Percentiles rank a stretch among this genome's conserved stretches.
Conservation (phyloP, 2,329 filamentous ascomycete species). For the Penicillium sp. region DNA sequence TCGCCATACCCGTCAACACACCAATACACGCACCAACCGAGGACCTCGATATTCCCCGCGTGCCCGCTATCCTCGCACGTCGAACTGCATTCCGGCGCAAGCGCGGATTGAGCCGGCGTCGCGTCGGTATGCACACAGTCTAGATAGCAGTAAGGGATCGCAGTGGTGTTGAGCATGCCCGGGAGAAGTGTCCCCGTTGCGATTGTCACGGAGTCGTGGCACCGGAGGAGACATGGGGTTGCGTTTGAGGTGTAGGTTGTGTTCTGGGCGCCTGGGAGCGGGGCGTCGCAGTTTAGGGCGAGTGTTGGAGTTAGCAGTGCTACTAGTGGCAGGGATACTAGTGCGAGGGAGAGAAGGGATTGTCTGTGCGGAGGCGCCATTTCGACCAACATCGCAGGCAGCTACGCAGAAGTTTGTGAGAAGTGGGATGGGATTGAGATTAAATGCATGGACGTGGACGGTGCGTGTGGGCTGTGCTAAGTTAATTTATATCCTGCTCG, state of each 20-base stretch:
- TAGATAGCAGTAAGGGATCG: constrained; percentile 1
- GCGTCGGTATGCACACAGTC: background rate
- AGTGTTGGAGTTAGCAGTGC: background rate
- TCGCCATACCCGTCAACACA: background rate
- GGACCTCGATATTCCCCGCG: background rate
- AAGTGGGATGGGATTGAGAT: background rate
- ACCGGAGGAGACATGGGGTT: background rate
- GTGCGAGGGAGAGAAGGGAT: background rate
- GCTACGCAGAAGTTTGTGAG: background rate
- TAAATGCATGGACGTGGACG: too few relatives aligned
- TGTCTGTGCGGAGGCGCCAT: background rate
- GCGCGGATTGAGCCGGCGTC: background rate
- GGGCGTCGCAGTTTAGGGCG: background rate
- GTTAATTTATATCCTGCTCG: background rate
- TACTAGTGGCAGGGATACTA: background rate
- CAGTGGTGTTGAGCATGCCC: background rate
- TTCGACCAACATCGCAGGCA: background rate
- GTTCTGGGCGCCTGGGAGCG: background rate
- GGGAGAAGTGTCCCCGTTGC: constrained; percentile 1
- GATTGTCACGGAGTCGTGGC: background rate
- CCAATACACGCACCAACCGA: constrained; percentile 3
- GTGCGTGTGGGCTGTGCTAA: background rate
- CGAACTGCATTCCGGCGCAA: background rate
- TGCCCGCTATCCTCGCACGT: background rate
- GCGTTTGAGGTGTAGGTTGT: background rate